Conservation (phyloP, 768 basidiomycete genomes). For the Tulasnella calospora region DNA sequence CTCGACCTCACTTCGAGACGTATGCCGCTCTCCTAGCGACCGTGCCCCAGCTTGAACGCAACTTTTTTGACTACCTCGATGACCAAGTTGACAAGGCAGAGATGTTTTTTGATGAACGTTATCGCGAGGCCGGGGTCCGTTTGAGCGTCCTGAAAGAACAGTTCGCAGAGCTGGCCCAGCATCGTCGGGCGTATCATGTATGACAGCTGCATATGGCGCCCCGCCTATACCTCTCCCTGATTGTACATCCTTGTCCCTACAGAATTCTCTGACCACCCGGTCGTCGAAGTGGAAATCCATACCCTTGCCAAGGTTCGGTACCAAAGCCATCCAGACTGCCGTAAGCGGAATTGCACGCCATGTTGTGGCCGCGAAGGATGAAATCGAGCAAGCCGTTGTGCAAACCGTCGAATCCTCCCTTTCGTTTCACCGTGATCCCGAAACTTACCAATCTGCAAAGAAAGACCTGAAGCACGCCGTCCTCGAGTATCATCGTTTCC, state of each 20-base stretch:
- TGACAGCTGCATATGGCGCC: not conserved
- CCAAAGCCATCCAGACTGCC: not conserved
- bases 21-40: not conserved
- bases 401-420: not conserved
- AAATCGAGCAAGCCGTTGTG: not conserved
- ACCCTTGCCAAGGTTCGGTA: conserved; percentile 8
- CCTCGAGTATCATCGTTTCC: conserved; percentile 73
- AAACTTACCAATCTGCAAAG: conserved; percentile 79
- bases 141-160: conserved; percentile 55
- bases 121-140: conserved; percentile 48
- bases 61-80: conserved; percentile 76
- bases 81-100: conserved; percentile 79
- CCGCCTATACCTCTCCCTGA: not conserved
- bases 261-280: not conserved
- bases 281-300: not conserved
- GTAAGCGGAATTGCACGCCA: not conserved
- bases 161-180: conserved; percentile 66
- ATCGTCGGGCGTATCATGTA: conserved; percentile 58
- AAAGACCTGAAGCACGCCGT: conserved; percentile 78
- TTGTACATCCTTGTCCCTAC: not conserved
- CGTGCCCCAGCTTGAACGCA: conserved; percentile 57
- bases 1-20: not conserved
- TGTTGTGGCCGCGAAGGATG: not conserved
- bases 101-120: conserved; percentile 70
- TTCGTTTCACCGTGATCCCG: conserved; percentile 49